phyloP scores from a whole-genome alignment of 116 monocot species.

The Papilionanthe hybrid region DNA sequence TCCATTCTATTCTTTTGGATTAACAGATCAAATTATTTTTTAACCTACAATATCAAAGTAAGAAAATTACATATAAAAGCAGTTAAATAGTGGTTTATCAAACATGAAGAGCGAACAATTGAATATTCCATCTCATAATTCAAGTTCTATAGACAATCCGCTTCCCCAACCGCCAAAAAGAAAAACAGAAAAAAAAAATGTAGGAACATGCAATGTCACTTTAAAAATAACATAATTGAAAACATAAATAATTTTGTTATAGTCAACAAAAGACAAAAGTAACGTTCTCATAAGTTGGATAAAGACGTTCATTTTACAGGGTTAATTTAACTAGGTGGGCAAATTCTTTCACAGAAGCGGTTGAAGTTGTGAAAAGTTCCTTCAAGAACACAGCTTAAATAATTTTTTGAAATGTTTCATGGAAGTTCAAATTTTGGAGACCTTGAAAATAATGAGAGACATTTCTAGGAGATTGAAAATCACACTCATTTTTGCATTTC shows the following conservation, averaged over 20 bases:
- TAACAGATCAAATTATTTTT: background rate
- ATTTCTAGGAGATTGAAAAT: background rate
- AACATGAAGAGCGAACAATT: background rate
- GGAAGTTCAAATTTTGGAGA: background rate
- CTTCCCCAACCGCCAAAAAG: background rate
- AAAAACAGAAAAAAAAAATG: background rate
- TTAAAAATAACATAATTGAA: background rate
- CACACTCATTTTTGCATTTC: background rate
- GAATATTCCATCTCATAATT: background rate
- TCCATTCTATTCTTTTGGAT: background rate
- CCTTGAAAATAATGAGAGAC: background rate
- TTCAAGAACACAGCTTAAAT: background rate
- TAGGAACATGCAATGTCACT: background rate
- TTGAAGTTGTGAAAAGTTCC: background rate
- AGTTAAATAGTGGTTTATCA: background rate
- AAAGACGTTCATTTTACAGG: background rate
- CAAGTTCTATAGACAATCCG: background rate
- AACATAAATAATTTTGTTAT: background rate
- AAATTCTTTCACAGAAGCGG: background rate
- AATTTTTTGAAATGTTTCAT: background rate
- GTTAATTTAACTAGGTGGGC: background rate
- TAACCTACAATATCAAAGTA: background rate
- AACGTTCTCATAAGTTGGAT: background rate
- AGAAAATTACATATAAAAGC: background rate
- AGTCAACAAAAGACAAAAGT: background rate